A percentile compares a stretch with the other conserved stretches of the same genome.
phyloP scores from a whole-genome alignment of 2,329 filamentous ascomycete genomes.

The Talaromyces albobiverticillius region DNA sequence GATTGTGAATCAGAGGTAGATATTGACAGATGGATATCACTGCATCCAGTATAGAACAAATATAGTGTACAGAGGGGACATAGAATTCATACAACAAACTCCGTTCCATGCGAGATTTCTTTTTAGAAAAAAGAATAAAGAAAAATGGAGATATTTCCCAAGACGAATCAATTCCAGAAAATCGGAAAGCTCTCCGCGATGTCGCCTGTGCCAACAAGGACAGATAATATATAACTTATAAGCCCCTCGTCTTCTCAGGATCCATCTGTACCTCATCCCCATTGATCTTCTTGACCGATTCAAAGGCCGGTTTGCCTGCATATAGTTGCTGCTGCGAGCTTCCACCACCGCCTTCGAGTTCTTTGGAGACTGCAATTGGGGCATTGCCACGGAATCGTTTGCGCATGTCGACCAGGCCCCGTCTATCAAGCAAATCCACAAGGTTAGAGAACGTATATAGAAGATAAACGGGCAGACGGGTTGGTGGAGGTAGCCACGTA shows the following conservation, averaged over 20 bases:
- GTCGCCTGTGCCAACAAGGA: too few relatives aligned
- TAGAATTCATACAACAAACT: slow-evolving; percentile 9
- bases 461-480: neutral
- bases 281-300: slow-evolving; percentile 62
- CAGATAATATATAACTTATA: neutral
- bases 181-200: too few relatives aligned
- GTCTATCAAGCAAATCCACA: slow-evolving; percentile 35
- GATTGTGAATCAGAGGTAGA: neutral
- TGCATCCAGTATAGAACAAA: neutral
- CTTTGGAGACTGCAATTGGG: slow-evolving; percentile 68
- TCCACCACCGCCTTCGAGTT: slow-evolving; percentile 56
- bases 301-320: slow-evolving; percentile 71
- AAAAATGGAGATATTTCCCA: too few relatives aligned
- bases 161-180: neutral
- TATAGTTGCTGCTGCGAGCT: slow-evolving; percentile 70
- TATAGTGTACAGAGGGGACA: neutral
- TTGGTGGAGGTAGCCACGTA: slow-evolving; percentile 33
- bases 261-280: slow-evolving; percentile 61
- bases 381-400: slow-evolving; percentile 96
- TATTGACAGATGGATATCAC: slow-evolving; percentile 4
- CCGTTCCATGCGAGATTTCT: slow-evolving; percentile 13
- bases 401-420: slow-evolving; percentile 96
- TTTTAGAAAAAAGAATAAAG: neutral
- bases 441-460: neutral
- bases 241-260: slow-evolving; percentile 46